Evolutionary conservation across 2,329 filamentous ascomycete genomes (phyloP), one percentile per base, ranked within the genome.

Genomic region (Xylariaceae sp.): DNA sequence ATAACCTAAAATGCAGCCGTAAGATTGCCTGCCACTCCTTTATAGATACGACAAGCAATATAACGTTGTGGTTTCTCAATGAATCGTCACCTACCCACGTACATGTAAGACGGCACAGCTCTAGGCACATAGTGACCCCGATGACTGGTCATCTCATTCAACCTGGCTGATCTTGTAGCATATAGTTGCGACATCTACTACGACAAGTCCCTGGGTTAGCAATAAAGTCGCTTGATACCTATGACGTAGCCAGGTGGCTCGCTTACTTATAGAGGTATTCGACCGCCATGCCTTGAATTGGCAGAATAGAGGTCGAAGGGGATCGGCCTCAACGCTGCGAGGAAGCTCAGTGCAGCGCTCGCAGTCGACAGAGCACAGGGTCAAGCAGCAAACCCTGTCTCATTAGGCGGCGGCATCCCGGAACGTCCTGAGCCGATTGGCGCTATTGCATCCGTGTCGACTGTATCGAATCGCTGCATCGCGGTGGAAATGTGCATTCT

Each of bases 341-440:
- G 50, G 51, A 50, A 52, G 51, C 47, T 54, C 19, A 47, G 50
- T 51, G 52, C 50, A 57, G 46, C 54, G 46, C 46, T 44, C 40
- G 43, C 32, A 51, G 43, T 48, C 47, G 51, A 50, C 56, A 56
- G 51, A 51, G 53, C 54, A 54, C 56, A 56, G 51, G 50, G 54
- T 56, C 54, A 49, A 57, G 51, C 49, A 47, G 37, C 35, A 49
- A 59, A 57, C 53, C 51, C 54, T 50, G 57, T 47, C 31, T 53
- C 41, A 19, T 31, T 19, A 30, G 29, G 11, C 29, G 5, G 49
- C 46, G 51, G 51, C 51, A 47, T 54, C 41, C 45, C 46, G 27
- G 11, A 30, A 50, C 51, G 47, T 53, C 35, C 43, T 43, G 35
- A 12, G 19, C 50, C 47, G 39, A 44, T 53, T 19, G 37, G 32